Percentiles rank a stretch among this genome's conserved stretches.
phyloP scores from a whole-genome alignment of 2,329 filamentous ascomycete species.

The Colletotrichum sublineola region DNA sequence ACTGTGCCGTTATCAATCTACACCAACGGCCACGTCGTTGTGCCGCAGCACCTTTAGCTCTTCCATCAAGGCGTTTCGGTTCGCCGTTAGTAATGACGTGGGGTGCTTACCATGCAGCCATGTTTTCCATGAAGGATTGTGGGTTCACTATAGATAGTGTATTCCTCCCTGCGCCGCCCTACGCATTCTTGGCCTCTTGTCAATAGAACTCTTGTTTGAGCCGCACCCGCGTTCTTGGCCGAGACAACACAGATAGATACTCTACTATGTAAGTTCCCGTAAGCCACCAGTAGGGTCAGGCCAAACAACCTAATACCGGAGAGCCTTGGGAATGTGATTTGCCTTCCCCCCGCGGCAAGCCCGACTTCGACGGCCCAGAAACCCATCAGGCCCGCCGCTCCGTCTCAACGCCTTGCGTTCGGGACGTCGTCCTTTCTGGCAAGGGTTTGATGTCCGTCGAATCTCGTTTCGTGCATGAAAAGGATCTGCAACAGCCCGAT shows the following conservation, averaged over 20 bases:
- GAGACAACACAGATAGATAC: not conserved
- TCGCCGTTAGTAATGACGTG: not conserved
- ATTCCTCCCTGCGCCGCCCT: not conserved
- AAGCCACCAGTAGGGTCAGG: not conserved
- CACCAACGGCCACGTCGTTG: not conserved
- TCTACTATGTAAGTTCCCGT: not conserved
- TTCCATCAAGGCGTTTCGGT: not conserved
- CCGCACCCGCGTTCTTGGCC: constrained; percentile 14
- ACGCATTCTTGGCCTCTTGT: constrained; percentile 12
- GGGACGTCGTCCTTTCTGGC: not conserved
- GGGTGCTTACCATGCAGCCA: constrained; percentile 8
- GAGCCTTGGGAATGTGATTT: not conserved
- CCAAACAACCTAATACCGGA: not conserved
- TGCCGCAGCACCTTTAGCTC: not conserved
- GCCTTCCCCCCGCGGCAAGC: not conserved
- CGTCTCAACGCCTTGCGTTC: not conserved
- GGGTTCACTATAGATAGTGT: not conserved
- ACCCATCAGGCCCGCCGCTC: not conserved
- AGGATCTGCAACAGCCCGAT: constrained; percentile 25
- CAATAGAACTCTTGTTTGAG: constrained; percentile 18
- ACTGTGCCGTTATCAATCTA: constrained; percentile 10
- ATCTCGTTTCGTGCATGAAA: constrained; percentile 33
- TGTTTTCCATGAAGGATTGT: constrained; percentile 8
- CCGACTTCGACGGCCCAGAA: not conserved
- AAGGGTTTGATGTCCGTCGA: constrained; percentile 25